These are phyloP conservation scores for Aspergillus baeticus DNA, from an alignment of 495 filamentous ascomycete species.

Conservation along the genomic window DNA sequence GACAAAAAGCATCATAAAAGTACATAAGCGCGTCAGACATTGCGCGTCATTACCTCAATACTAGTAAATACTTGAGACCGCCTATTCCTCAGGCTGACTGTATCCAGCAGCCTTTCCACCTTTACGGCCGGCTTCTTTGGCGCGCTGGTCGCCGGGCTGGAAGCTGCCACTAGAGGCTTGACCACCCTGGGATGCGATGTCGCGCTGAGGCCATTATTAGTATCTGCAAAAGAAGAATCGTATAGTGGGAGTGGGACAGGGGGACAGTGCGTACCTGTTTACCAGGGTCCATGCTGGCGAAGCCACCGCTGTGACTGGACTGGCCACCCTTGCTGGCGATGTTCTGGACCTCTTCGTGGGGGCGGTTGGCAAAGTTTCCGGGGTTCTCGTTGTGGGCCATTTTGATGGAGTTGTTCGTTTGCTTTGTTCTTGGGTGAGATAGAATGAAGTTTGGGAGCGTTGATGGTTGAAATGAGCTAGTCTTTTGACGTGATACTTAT, in stretches of 20 bases:
- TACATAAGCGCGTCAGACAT: too few species aligned
- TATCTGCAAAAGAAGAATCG: not conserved
- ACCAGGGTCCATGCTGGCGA: constrained; percentile 36
- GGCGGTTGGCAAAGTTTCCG: not conserved
- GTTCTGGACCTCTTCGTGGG: constrained; percentile 7
- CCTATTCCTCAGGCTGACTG: too few species aligned
- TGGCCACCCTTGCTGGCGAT: constrained; percentile 55
- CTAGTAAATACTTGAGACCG: too few species aligned
- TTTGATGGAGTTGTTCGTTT: not conserved
- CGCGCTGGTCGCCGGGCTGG: constrained; percentile 43
- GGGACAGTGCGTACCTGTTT: constrained; percentile 43
- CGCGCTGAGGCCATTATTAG: constrained; percentile 29
- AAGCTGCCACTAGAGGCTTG: constrained; percentile 49
- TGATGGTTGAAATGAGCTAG: not conserved
- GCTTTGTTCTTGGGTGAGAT: not conserved
- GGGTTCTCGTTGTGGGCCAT: not conserved
- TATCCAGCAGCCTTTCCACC: constrained; percentile 33
- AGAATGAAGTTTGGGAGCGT: not conserved
- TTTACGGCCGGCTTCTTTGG: constrained; percentile 46
- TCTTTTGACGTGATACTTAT: not conserved
- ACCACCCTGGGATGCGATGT: constrained; percentile 54
- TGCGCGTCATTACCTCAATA: too few species aligned
- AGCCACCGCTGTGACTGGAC: constrained; percentile 35
- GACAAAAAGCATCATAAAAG: too few species aligned
- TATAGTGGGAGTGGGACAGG: constrained; percentile 1